These are phyloP conservation scores for Daldinia childiae DNA, from an alignment of 495 filamentous ascomycete genomes.

Conservation along the genomic window DNA sequence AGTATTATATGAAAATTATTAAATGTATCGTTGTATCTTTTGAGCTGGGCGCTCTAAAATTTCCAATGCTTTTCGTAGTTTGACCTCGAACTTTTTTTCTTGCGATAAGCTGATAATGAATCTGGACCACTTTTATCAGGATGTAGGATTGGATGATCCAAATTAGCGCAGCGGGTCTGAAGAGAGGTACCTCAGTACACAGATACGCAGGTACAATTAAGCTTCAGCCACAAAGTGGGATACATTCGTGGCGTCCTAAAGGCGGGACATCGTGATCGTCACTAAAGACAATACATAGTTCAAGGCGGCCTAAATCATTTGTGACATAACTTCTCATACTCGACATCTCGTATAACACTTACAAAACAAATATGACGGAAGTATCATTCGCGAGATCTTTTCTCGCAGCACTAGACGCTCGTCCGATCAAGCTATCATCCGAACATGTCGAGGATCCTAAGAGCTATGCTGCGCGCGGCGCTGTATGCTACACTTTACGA, in stretches of 20 bases:
- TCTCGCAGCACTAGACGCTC: constrained; percentile 78
- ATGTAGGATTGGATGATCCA: not conserved
- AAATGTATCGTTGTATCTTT: constrained; percentile 17
- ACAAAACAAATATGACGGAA: constrained; percentile 74
- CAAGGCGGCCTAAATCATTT: not conserved
- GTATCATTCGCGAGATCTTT: constrained; percentile 83
- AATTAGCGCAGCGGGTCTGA: not conserved
- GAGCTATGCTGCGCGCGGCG: constrained; percentile 71
- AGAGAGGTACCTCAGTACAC: not conserved
- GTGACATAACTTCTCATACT: constrained; percentile 16
- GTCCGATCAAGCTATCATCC: constrained; percentile 76
- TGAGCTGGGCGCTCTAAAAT: constrained; percentile 19
- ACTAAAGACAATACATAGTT: constrained; percentile 17
- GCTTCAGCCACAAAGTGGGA: constrained; percentile 47
- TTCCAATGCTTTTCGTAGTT: constrained; percentile 18
- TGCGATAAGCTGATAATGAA: constrained; percentile 45
- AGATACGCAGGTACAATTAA: constrained; percentile 24
- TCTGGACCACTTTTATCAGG: constrained; percentile 5
- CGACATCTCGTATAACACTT: not conserved
- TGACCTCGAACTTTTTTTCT: constrained; percentile 41
- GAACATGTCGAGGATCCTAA: constrained; percentile 89
- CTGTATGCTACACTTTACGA: constrained; percentile 64
- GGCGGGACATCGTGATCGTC: constrained; percentile 35
- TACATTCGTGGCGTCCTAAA: constrained; percentile 31
- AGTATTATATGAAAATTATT: not conserved